Percentiles rank a stretch among this genome's conserved stretches.
Conservation (phyloP, 805 yeast species). For the Komagataella pastoris region DNA sequence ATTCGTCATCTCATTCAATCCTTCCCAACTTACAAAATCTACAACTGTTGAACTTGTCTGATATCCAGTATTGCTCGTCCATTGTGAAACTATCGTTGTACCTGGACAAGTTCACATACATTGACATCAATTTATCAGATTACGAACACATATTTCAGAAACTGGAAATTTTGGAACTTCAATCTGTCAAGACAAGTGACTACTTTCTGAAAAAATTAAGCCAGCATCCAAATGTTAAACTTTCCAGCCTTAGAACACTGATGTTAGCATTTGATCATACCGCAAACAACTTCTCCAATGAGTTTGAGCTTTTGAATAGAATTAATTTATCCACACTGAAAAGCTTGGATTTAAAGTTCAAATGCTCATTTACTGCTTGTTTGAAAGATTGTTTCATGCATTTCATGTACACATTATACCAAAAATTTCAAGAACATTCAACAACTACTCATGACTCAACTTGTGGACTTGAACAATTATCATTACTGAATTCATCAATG, state of each 20-base stretch:
- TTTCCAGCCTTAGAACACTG: not conserved
- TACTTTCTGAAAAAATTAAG: not conserved
- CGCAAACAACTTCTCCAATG: not conserved
- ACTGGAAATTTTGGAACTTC: not conserved
- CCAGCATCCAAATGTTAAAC: not conserved
- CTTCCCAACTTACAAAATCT: not conserved
- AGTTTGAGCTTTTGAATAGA: not conserved
- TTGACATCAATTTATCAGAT: not conserved
- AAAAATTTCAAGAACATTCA: not conserved
- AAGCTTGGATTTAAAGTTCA: not conserved
- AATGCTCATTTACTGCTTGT: not conserved
- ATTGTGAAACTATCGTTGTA: not conserved
- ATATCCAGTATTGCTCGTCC: not conserved
- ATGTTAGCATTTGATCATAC: not conserved
- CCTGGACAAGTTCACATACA: not conserved
- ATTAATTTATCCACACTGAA: not conserved
- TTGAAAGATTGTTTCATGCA: not conserved
- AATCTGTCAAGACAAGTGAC: not conserved
- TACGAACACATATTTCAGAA: not conserved
- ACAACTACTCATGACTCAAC: not conserved
- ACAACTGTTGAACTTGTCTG: not conserved
- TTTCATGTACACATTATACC: not conserved
- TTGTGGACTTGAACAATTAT: not conserved
- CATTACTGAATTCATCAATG: not conserved
- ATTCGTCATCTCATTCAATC: not conserved